Evolutionary conservation across 176 grass and related monocot species (phyloP), one percentile per base, ranked within the genome.

Genomic region (Oryza longistaminata): DNA sequence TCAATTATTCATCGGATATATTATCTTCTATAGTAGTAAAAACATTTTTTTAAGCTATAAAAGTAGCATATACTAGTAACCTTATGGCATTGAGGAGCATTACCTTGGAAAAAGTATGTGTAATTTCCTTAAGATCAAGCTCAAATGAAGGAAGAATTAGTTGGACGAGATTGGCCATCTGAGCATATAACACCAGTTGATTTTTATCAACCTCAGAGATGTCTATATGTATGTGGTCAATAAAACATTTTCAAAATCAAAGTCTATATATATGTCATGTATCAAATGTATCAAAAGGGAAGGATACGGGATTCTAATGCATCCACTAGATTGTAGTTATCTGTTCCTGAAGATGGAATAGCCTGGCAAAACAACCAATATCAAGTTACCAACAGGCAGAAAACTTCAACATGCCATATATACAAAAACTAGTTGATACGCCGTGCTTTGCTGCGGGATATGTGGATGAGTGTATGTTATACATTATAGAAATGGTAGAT

Each of bases 221-320:
- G 84, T 98, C 96, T 98, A 82, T 55, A 49, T 25, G n/a, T 69
- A 29, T 73, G 21, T 26, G 82, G 88, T 82, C 74, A 90, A 90
- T 83, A 61, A 45, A 86, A 83, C 55, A 86, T 5, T 78, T 25
- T 37, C 43, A 31, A 74, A 58, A 79, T 6, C 15, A 74, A 37
- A 78, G 35, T 60, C 62, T 11, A 72, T 71, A 33, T 53, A 64
- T 68, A 40, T 31, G 27, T 68, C 17, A 48, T 11, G 46, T 68
- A 82, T 82, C 79, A 81, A 78, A 86, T 77, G 39, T 66, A 73
- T 62, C 7, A 15, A 86, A 29, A 34, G 11, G 21, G 5, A 9
- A 90, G 96, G 96, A 98, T 98, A 98, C 91, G 89, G 55, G 93
- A 95, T 80, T 95, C 96, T 87, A 98, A 83, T 8, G 73, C 78